Evolutionary conservation across 805 yeast genomes (phyloP), one percentile per base, ranked within the genome.

Genomic region (Teunomyces atbi): DNA sequence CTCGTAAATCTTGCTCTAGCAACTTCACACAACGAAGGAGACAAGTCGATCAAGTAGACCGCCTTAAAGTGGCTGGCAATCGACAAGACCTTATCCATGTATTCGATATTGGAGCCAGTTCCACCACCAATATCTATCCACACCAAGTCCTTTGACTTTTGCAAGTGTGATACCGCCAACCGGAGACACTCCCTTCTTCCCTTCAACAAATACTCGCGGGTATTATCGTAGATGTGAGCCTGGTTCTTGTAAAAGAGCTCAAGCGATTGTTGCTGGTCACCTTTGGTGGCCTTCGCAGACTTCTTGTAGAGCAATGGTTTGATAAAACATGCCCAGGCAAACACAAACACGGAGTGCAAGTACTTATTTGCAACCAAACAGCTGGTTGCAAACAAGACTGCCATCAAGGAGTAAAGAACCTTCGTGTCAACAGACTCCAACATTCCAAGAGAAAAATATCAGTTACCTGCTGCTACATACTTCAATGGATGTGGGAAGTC

Each of bases 61-160:
- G 85, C 85, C 53, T 78, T 76, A 64, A 87, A 88, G 52, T 71
- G 65, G 20, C 56, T 48, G 23, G 68, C 53, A 36, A 83, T 62
- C 11, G 81, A 73, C 42, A 77, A 66, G 39, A 81, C 66, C 36
- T 70, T 60, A 60, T 84, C 71, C 95, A 87, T 87, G 56, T 77
- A 74, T 64, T 87, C 94, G 56, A 87, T 83, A 66, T 87, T 87
- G 64, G 82, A 74, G 41, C 95, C 96, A 5, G 96, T 87, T 19
- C 96, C 96, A 27, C 95, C 95, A 42, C 95, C 96, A 58, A 88
- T 78, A 60, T 85, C 91, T 42, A 85, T 73, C 91, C 91, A 85
- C 38, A 84, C 81, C 38, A 84, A 65, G 42, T 76, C 74, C 34
- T 61, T 58, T 21, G 62, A 64, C 44, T 68, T 70, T 29, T 50